Conservation (phyloP, 2,329 filamentous ascomycete species). For the Aspergillaceae sp. region DNA sequence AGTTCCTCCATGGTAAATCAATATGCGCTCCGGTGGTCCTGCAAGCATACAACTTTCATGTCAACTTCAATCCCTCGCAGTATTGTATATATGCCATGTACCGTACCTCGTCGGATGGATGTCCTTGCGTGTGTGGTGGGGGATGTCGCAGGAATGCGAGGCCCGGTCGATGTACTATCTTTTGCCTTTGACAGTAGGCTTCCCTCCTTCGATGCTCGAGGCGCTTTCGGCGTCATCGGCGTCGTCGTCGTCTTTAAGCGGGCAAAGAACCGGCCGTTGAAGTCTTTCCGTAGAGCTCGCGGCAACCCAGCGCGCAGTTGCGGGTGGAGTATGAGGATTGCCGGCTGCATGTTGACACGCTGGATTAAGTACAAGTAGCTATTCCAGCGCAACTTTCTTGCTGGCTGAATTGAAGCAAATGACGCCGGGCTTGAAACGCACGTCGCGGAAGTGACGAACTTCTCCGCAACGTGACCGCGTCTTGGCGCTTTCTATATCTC, state of each 20-base stretch:
- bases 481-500: slow-evolving; percentile 1
- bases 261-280: slow-evolving; percentile 18
- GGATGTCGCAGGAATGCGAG: slow-evolving; percentile 9
- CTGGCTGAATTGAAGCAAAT: background rate
- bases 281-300: slow-evolving; percentile 16
- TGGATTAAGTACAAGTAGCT: background rate
- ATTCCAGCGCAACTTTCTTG: background rate
- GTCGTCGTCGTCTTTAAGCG: slow-evolving; percentile 22
- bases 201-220: slow-evolving; percentile 16
- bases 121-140: slow-evolving; percentile 16
- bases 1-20: slow-evolving; percentile 69
- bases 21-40: slow-evolving; percentile 40
- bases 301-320: slow-evolving; percentile 22
- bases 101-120: slow-evolving; percentile 21
- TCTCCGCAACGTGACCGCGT: slow-evolving; percentile 6
- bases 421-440: too few species aligned
- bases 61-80: slow-evolving; percentile 6
- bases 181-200: slow-evolving; percentile 13
- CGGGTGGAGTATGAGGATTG: slow-evolving; percentile 20
- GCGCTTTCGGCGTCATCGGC: slow-evolving; percentile 12
- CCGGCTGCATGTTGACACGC: background rate
- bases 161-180: slow-evolving; percentile 7
- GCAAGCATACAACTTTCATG: slow-evolving; percentile 2
- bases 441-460: slow-evolving; percentile 2
- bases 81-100: background rate